These are phyloP conservation scores for Chlamydomonas asymmetrica DNA, from an alignment of 139 green algal species.

Conservation along the genomic window DNA sequence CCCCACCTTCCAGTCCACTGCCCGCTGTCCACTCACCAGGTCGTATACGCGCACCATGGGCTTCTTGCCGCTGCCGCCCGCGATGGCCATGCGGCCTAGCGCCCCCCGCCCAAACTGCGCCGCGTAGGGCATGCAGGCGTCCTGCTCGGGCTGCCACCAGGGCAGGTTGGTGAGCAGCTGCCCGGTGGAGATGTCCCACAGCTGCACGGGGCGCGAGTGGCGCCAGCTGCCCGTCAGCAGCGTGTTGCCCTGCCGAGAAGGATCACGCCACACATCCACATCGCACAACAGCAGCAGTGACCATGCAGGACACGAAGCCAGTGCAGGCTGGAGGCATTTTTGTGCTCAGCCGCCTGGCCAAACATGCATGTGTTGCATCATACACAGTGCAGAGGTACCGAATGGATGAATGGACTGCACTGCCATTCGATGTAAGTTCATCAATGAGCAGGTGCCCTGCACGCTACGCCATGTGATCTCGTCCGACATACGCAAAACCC, in stretches of 20 bases:
- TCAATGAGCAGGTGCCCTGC: too few relatives aligned
- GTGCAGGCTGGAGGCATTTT: too few relatives aligned
- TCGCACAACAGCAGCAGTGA: too few relatives aligned
- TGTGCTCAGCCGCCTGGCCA: too few relatives aligned
- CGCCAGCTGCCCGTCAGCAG: slow-evolving; percentile 48
- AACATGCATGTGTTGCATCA: too few relatives aligned
- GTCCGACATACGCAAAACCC: too few relatives aligned
- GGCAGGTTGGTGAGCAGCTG: slow-evolving; percentile 51
- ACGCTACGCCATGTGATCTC: too few relatives aligned
- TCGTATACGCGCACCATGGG: slow-evolving; percentile 37
- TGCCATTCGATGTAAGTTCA: too few relatives aligned
- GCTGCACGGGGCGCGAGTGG: slow-evolving; percentile 34
- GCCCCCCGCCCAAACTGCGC: slow-evolving; percentile 37
- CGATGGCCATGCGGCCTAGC: slow-evolving; percentile 19
- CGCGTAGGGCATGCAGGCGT: slow-evolving; percentile 43
- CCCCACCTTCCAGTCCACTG: not conserved
- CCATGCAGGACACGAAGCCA: too few relatives aligned
- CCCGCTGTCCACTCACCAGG: slow-evolving; percentile 22
- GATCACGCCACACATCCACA: slow-evolving; percentile 1
- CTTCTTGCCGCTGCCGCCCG: slow-evolving; percentile 40
- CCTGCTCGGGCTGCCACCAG: slow-evolving; percentile 41
- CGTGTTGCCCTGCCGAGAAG: not conserved
- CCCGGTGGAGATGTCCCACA: slow-evolving; percentile 50
- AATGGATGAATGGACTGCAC: too few relatives aligned
- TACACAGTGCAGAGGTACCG: too few relatives aligned